These are phyloP conservation scores for Naganishia liquefaciens DNA, from an alignment of 1,284 basidiomycete genomes.

Conservation along the genomic window DNA sequence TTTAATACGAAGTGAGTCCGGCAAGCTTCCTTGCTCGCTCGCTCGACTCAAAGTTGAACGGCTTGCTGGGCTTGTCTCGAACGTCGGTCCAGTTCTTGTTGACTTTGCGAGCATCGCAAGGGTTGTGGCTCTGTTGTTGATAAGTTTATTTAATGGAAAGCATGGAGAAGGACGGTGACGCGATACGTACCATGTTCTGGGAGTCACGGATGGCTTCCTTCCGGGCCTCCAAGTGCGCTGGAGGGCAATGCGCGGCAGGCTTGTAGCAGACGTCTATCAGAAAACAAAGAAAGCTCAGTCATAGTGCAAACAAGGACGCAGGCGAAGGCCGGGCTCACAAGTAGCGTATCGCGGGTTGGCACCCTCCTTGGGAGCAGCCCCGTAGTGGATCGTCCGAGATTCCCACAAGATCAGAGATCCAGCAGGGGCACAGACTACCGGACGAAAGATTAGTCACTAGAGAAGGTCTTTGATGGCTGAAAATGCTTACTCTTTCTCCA, in stretches of 20 bases:
- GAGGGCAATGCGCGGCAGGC: slow-evolving; percentile 36
- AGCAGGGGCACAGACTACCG: slow-evolving; percentile 39
- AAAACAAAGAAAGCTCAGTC: not conserved
- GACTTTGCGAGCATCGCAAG: slow-evolving; percentile 23
- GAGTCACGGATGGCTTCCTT: slow-evolving; percentile 37
- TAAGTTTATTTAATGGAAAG: too few species aligned
- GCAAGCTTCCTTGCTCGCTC: slow-evolving; percentile 27
- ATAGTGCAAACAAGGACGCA: not conserved
- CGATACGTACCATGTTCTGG: slow-evolving; percentile 32
- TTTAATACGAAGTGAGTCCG: slow-evolving; percentile 26
- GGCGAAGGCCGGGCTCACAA: slow-evolving; percentile 26
- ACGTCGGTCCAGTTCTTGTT: not conserved
- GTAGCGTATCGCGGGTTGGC: slow-evolving; percentile 36
- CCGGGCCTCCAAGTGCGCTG: slow-evolving; percentile 36
- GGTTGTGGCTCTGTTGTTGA: slow-evolving; percentile 29
- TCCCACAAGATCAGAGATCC: slow-evolving; percentile 49
- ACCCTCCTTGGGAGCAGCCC: slow-evolving; percentile 35
- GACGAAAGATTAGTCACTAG: not conserved
- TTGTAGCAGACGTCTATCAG: slow-evolving; percentile 41
- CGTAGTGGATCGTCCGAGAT: slow-evolving; percentile 39
- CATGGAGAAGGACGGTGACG: not conserved
- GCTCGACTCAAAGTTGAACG: slow-evolving; percentile 20
- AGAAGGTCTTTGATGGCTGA: not conserved
- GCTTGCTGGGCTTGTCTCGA: slow-evolving; percentile 15
- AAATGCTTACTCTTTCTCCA: slow-evolving; percentile 38